Evolutionary conservation across 2,329 filamentous ascomycete species (phyloP).

Genomic region (Fusarium papillatum): DNA sequence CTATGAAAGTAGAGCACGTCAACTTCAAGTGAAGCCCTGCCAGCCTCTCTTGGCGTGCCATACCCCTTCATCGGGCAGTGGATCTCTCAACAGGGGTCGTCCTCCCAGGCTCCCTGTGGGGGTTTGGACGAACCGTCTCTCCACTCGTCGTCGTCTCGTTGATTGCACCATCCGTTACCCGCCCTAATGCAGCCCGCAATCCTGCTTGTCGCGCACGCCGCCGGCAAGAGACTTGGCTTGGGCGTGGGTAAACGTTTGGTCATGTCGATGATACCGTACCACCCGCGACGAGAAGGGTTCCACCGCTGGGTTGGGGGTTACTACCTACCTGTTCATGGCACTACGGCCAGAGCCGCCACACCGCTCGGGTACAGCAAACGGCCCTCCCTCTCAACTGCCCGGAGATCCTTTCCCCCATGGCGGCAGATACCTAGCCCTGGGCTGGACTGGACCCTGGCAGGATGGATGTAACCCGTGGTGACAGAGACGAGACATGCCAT

Average conservation of each 20-base stretch:
- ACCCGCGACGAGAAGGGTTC: conserved; percentile 18
- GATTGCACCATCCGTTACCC: conserved; percentile 32
- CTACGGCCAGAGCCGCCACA: conserved; percentile 34
- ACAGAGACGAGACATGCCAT: conserved; percentile 4
- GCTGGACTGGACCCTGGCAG: conserved; percentile 9
- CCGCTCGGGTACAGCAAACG: conserved; percentile 25
- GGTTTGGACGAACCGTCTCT: conserved; percentile 26
- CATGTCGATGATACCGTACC: conserved; percentile 38
- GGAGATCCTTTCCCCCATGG: conserved; percentile 37
- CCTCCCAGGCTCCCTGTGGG: conserved; percentile 34
- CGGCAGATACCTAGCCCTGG: conserved; percentile 27
- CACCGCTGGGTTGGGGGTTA: conserved; percentile 25
- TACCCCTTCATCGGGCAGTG: conserved; percentile 22
- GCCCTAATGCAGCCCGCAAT: conserved; percentile 33
- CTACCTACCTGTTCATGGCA: conserved; percentile 9
- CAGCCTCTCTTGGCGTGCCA: conserved; percentile 12
- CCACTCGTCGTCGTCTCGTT: conserved; percentile 28
- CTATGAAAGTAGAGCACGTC: conserved; percentile 15
- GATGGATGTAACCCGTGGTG: conserved; percentile 21
- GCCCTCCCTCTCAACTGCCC: conserved; percentile 21
- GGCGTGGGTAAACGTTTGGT: conserved; percentile 20
- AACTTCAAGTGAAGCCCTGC: conserved; percentile 36
- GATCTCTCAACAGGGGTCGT: conserved; percentile 27
- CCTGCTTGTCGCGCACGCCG: conserved; percentile 25
- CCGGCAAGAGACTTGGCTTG: conserved; percentile 28